These are phyloP conservation scores for Puccinia novopanici DNA, from an alignment of 1,284 basidiomycete species.

Conservation along the genomic window DNA sequence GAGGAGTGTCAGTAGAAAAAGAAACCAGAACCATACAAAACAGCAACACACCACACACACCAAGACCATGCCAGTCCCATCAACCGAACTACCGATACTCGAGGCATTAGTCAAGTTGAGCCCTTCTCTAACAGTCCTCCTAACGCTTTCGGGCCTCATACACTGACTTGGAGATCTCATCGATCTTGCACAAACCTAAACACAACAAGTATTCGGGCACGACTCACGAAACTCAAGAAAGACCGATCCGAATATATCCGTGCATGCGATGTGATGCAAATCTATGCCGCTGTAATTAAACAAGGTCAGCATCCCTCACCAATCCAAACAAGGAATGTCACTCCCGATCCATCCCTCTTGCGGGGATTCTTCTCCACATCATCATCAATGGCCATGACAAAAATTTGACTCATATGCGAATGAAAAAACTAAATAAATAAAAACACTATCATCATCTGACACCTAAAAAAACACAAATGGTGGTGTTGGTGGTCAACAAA, in stretches of 20 bases:
- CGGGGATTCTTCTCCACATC: no score
- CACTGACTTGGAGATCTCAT: no score
- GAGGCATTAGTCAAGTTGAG: slow-evolving; percentile 87
- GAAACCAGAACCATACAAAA: not conserved
- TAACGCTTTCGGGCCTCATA: not conserved
- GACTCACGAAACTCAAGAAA: slow-evolving; percentile 77
- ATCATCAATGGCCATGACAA: no score
- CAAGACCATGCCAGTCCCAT: slow-evolving; percentile 49
- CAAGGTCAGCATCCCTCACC: slow-evolving; percentile 65
- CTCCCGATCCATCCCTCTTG: not conserved
- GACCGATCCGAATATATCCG: slow-evolving; percentile 85
- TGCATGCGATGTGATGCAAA: slow-evolving; percentile 84
- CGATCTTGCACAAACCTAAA: slow-evolving; percentile 2
- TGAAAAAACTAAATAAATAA: no score
- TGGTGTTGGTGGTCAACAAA: slow-evolving; percentile 6
- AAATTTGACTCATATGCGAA: no score
- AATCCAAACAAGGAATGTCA: not conserved
- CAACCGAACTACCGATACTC: slow-evolving; percentile 80
- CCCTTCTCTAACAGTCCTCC: slow-evolving; percentile 24
- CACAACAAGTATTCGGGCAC: slow-evolving; percentile 76
- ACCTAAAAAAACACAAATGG: slow-evolving; percentile 24
- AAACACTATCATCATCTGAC: not conserved
- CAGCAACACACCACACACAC: not conserved
- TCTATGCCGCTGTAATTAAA: slow-evolving; percentile 91
- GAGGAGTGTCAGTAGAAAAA: no score